Evolutionary conservation across 164 flowering plant species (phyloP), one percentile per base, ranked within the genome.

Genomic region (Stephania yunnanensis): DNA sequence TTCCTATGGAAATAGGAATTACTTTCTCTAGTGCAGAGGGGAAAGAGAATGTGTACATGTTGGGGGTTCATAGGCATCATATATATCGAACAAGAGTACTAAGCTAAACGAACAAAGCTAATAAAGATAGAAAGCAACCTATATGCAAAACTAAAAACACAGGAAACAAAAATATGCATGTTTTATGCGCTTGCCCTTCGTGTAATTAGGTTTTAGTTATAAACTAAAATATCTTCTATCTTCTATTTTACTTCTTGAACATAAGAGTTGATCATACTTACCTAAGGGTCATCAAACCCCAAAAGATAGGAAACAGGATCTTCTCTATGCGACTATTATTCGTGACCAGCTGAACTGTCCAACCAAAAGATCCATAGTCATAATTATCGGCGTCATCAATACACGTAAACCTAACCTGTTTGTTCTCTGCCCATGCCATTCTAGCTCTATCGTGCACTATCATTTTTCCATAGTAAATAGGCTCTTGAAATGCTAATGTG

Each of bases 271-370:
- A 19, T 6, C 20, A 10, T 69, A 13, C 44, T 55, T 86, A 93
- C 99, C 98, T 95, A 12, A 95, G 86, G 69, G 99, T 95, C 99
- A 95, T 95, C 2, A 95, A 89, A 71, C 97, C 99, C 97, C 99
- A 93, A 52, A 95, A 95, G 80, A 95, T 91, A 61, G 99, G 99
- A 66, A 93, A 87, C 63, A 95, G 86, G 6, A 92, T 86, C 81
- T 95, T 95, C 83, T 95, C 99, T 71, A 93, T 74, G 0, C 98
- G 90, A 74, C 80, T 90, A 12, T 89, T 83, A 68, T 91, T 93
- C 6, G 89, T 83, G 65, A 95, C 89, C 45, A 93, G 91, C 58
- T 90, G 90, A 73, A 95, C 87, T 2, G 93, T 91, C 99, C 98
- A 95, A 77, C 86, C 80, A 76, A 88, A 95, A 73, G 91, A 97